These are phyloP conservation scores for Sesbania bispinosa DNA, from an alignment of 306 rosid species.

Conservation along the genomic window DNA sequence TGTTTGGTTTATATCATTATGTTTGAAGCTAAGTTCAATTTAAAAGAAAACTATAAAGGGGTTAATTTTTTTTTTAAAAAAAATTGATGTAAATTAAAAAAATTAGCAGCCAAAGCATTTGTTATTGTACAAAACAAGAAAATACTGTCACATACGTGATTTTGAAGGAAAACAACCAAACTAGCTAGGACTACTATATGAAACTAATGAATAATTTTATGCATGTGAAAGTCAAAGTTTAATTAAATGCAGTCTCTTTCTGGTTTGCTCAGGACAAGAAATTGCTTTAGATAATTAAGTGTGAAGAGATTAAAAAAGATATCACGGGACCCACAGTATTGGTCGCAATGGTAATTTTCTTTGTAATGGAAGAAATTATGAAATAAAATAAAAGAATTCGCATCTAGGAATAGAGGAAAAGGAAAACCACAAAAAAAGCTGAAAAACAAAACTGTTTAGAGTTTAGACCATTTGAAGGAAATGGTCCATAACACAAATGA, in stretches of 20 bases:
- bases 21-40: too few relatives aligned
- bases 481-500: neutral
- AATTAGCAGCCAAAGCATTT: too few relatives aligned
- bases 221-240: constrained; percentile 28
- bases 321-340: neutral
- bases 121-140: too few relatives aligned
- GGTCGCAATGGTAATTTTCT: neutral
- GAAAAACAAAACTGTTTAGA: neutral
- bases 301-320: neutral
- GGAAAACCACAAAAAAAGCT: neutral
- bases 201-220: neutral
- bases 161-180: too few relatives aligned
- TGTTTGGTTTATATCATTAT: too few relatives aligned
- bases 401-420: neutral
- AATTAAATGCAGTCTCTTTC: constrained; percentile 3
- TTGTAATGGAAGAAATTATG: neutral
- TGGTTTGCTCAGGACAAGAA: neutral
- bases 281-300: neutral
- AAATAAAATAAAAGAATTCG: too few relatives aligned
- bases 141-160: too few relatives aligned
- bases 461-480: neutral
- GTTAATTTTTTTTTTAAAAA: too few relatives aligned
- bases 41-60: too few relatives aligned
- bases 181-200: too few relatives aligned
- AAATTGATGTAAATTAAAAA: too few relatives aligned